phyloP scores from a whole-genome alignment of 2,329 filamentous ascomycete species.

The Pseudopyricularia javanii region DNA sequence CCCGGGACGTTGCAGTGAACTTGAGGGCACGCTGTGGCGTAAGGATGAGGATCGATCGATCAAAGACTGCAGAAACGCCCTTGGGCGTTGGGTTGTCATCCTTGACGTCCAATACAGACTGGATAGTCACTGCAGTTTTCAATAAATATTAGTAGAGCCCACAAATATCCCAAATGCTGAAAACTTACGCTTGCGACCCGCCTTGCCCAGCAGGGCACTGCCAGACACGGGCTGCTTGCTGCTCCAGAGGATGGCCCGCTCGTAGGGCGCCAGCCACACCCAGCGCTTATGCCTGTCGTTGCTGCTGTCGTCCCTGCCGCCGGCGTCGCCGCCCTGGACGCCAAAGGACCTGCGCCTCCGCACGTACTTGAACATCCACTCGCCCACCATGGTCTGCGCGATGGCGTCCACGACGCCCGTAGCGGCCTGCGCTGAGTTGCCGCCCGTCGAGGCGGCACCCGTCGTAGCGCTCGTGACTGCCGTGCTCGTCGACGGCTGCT shows the following conservation, averaged over 20 bases:
- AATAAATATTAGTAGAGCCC: not conserved
- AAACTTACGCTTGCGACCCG: constrained; percentile 79
- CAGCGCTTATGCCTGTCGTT: constrained; percentile 84
- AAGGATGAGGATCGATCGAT: constrained; percentile 87
- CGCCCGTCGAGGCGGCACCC: constrained; percentile 30
- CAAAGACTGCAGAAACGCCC: constrained; percentile 55
- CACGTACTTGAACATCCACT: constrained; percentile 93
- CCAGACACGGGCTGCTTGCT: constrained; percentile 90
- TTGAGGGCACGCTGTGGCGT: constrained; percentile 90
- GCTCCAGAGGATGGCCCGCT: constrained; percentile 93
- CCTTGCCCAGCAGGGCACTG: constrained; percentile 82
- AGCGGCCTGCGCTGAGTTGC: constrained; percentile 48
- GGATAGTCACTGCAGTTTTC: constrained; percentile 60
- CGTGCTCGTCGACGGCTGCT: constrained; percentile 50
- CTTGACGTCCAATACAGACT: constrained; percentile 94
- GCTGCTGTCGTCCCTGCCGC: constrained; percentile 55
- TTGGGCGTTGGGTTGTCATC: constrained; percentile 82
- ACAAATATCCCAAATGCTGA: not conserved
- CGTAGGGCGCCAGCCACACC: constrained; percentile 98
- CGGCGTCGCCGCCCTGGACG: constrained; percentile 32
- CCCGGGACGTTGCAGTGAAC: constrained; percentile 72
- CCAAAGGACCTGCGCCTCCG: constrained; percentile 75
- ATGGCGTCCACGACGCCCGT: constrained; percentile 89
- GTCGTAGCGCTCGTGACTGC: constrained; percentile 29
- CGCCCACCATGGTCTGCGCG: constrained; percentile 95